A percentile compares a stretch with the other conserved stretches of the same genome.
phyloP scores from a whole-genome alignment of 202 grass and related monocot species.

The Dendrocalamus latiflorus region DNA sequence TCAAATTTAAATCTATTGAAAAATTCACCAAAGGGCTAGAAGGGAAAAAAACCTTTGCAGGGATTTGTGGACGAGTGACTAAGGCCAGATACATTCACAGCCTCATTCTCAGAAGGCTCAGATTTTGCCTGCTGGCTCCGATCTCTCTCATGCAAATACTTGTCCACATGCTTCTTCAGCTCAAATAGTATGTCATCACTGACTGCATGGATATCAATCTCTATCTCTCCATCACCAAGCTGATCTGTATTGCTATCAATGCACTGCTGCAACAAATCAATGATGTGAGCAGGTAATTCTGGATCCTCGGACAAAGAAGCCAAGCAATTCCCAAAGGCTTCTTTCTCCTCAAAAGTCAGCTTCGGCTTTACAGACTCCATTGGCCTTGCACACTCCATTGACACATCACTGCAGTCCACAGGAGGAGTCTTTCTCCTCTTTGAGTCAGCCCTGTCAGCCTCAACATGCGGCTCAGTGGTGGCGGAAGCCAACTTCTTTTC shows the following conservation, averaged over 20 bases:
- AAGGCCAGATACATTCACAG: slow-evolving; percentile 68
- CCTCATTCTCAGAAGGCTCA: slow-evolving; percentile 69
- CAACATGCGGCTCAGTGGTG: slow-evolving; percentile 23
- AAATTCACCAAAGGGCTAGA: background rate
- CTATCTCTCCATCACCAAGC: slow-evolving; percentile 64
- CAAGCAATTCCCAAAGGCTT: slow-evolving; percentile 48
- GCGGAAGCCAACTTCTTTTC: slow-evolving; percentile 67
- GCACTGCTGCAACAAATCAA: slow-evolving; percentile 62
- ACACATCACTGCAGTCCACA: slow-evolving; percentile 45
- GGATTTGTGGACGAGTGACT: slow-evolving; percentile 68
- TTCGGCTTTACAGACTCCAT: slow-evolving; percentile 39
- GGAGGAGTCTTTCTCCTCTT: slow-evolving; percentile 45
- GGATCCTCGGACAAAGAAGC: slow-evolving; percentile 32
- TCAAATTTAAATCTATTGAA: slow-evolving; percentile 3
- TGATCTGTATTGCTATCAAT: slow-evolving; percentile 37
- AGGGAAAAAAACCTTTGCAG: slow-evolving; percentile 58
- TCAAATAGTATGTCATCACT: slow-evolving; percentile 64
- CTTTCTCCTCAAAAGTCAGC: slow-evolving; percentile 69
- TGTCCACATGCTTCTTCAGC: slow-evolving; percentile 73
- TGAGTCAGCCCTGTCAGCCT: slow-evolving; percentile 45
- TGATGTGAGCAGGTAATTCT: slow-evolving; percentile 54
- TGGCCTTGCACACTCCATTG: slow-evolving; percentile 16
- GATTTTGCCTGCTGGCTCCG: slow-evolving; percentile 32
- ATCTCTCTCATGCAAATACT: slow-evolving; percentile 50
- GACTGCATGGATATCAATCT: slow-evolving; percentile 82